Evolutionary conservation across 805 yeast genomes (phyloP).

Genomic region (Cyberlindnera nakhonratchasimensis): DNA sequence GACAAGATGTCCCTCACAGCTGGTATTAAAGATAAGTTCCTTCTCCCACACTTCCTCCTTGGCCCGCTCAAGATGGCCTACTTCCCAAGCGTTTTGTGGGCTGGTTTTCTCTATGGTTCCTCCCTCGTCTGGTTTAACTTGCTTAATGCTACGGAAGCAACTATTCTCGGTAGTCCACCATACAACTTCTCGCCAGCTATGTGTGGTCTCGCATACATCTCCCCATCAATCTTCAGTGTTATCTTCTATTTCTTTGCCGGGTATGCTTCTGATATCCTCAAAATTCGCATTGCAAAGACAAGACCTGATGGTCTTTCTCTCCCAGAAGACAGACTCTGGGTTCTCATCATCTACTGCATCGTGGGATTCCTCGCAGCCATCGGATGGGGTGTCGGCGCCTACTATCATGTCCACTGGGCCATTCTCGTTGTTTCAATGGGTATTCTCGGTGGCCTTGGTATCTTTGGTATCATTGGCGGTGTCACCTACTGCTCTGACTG

Average conservation of each 20-base stretch:
- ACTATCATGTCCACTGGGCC: slow-evolving; percentile 51
- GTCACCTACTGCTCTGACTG: slow-evolving; percentile 54
- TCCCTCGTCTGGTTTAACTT: slow-evolving; percentile 47
- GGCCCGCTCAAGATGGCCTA: slow-evolving; percentile 41
- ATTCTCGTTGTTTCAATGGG: slow-evolving; percentile 54
- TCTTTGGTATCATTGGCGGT: slow-evolving; percentile 39
- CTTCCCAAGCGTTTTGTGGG: slow-evolving; percentile 55
- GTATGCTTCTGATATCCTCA: slow-evolving; percentile 47
- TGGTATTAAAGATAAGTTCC: slow-evolving; percentile 33
- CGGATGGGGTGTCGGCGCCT: slow-evolving; percentile 64
- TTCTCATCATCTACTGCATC: slow-evolving; percentile 41
- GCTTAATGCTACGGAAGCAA: slow-evolving; percentile 45
- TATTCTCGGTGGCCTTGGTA: slow-evolving; percentile 49
- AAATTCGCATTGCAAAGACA: slow-evolving; percentile 39
- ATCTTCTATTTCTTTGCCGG: slow-evolving; percentile 46
- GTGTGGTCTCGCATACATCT: slow-evolving; percentile 49
- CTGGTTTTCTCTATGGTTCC: slow-evolving; percentile 50
- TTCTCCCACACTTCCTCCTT: slow-evolving; percentile 30
- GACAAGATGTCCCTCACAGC: slow-evolving; percentile 41
- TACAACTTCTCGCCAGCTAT: slow-evolving; percentile 46
- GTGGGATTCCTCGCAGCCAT: slow-evolving; percentile 53
- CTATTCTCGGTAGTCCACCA: slow-evolving; percentile 42
- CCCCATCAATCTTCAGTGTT: slow-evolving; percentile 48
- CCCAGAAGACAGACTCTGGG: slow-evolving; percentile 59
- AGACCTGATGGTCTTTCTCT: slow-evolving; percentile 43